These are phyloP conservation scores for Penicillium antarcticum DNA, from an alignment of 495 filamentous ascomycete genomes.

Conservation along the genomic window DNA sequence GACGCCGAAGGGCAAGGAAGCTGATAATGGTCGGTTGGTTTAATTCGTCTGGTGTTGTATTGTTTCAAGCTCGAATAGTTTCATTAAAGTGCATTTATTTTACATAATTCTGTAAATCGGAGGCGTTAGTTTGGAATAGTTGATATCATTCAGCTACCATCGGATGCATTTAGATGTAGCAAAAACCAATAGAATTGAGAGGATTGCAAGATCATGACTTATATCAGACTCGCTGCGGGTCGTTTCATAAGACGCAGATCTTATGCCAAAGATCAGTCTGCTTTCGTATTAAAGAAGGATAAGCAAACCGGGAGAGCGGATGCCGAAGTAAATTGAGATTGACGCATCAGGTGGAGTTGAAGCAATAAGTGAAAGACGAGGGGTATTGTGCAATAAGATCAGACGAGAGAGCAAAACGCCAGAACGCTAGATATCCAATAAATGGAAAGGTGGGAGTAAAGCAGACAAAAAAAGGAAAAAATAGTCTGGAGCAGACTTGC, in stretches of 20 bases:
- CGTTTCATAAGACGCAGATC: no score
- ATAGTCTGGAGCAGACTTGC: neutral
- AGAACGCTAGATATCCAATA: conserved; percentile 13
- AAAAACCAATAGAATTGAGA: no score
- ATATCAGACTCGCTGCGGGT: no score
- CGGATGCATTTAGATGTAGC: no score
- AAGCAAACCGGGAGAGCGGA: neutral
- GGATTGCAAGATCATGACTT: no score
- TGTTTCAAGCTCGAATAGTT: neutral
- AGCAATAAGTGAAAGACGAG: conserved; percentile 6
- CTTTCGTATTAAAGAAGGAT: no score
- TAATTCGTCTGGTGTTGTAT: neutral
- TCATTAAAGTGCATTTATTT: no score
- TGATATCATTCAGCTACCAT: no score
- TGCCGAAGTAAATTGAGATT: neutral
- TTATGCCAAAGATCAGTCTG: no score
- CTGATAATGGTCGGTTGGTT: conserved; percentile 39
- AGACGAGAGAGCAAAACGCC: conserved; percentile 18
- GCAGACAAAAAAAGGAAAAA: neutral
- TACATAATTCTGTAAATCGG: no score
- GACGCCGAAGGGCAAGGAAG: conserved; percentile 60
- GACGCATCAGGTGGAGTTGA: neutral
- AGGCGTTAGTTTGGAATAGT: no score
- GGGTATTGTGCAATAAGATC: conserved; percentile 41
- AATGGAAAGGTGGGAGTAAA: conserved; percentile 1